Base-by-base conservation (phyloP, 192 early-diverging fungal species). In the Ambispora gerdemannii region DNA sequence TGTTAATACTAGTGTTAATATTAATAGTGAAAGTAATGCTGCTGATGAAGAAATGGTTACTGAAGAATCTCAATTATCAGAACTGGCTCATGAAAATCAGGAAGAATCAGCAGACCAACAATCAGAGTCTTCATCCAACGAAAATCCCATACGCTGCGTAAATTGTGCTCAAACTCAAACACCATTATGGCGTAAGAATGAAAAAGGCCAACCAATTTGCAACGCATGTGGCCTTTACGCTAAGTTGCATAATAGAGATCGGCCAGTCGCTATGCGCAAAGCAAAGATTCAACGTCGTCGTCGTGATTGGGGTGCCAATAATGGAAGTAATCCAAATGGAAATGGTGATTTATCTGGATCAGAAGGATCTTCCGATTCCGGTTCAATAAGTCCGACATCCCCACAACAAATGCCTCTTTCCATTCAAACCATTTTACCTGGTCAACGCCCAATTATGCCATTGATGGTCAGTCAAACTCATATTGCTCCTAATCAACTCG, bases 151-250 rank as follows among this genome's bases (percentile, higher is more conserved):
- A 59, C 68, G 7, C 61, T 91, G 90, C 55, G 75, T 82, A 53
- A 90, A 91, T 66, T 93, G 90, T 71, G 80, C 78, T 35, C 89
- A 88, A 49, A 91, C 87, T 0, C 83, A 85, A 64, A 90, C 90
- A 4, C 90, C 90, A 65, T 80, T 93, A 72, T 93, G 91, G 91
- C 85, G 90, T 11, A 85, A 89, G 58, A 87, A 90, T 62, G 89
- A 87, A 27, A 76, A 83, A 33, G 89, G 89, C 25, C 80, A 89
- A 75, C 85, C 89, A 1, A 87, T 92, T 31, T 93, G 91, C 78
- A 93, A 93, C 70, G 89, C 91, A 0, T 93, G 91, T 71, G 87
- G 88, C 2, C 68, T 98, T 20, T 98, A 94, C 76, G 93, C 88
- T 76, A 98, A 96, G 77, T 86, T 99, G 50, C 96, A 99, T 74